Percentiles rank a stretch among this genome's conserved stretches.
These are phyloP conservation scores for Penicillium corylophilum DNA, from an alignment of 2,329 filamentous ascomycete genomes.

Conservation along the genomic window DNA sequence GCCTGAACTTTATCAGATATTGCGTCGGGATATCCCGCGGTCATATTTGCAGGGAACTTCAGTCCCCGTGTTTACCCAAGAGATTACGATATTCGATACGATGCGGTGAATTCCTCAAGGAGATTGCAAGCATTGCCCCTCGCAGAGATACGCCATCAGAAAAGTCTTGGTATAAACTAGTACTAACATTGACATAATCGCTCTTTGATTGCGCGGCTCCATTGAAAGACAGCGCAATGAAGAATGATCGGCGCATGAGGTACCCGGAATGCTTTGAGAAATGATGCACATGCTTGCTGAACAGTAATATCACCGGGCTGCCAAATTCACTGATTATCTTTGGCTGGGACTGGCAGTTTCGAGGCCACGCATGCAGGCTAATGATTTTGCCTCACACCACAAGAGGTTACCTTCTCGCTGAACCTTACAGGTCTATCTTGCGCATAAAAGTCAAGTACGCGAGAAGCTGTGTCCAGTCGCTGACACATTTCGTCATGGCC, in stretches of 20 bases:
- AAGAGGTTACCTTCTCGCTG: too few relatives aligned
- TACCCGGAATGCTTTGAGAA: constrained; percentile 6
- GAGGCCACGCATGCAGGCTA: background rate
- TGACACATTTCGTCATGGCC: background rate
- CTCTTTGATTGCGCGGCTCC: constrained; percentile 15
- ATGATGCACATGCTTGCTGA: background rate
- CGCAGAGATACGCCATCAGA: background rate
- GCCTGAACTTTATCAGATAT: background rate
- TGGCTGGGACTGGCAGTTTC: background rate
- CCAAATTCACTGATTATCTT: background rate
- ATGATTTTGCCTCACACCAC: background rate
- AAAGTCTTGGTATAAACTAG: background rate
- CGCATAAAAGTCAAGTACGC: background rate
- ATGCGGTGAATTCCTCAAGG: background rate
- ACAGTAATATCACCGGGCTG: background rate
- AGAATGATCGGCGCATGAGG: constrained; percentile 11
- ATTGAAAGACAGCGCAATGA: constrained; percentile 8
- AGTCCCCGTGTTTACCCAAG: too few relatives aligned
- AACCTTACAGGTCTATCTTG: background rate
- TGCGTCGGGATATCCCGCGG: background rate
- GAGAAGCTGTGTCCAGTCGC: background rate
- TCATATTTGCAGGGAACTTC: too few relatives aligned
- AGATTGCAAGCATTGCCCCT: background rate
- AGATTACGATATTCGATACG: background rate
- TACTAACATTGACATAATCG: background rate